These are phyloP conservation scores for Avena insularis DNA, from an alignment of 176 grass and related monocot species.

Conservation along the genomic window DNA sequence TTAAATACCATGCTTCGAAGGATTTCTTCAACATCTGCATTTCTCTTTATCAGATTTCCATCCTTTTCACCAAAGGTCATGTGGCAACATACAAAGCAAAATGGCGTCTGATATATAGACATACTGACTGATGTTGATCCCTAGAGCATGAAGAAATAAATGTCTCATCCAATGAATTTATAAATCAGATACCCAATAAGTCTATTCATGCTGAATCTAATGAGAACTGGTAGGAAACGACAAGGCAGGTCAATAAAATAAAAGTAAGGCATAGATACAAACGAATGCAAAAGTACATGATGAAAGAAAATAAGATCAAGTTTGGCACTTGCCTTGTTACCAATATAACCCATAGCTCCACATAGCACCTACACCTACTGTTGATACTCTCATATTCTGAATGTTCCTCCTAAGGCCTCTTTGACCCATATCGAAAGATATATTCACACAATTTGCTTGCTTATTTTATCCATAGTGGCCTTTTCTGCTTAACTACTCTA, in stretches of 20 bases:
- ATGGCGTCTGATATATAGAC: slow-evolving; percentile 85
- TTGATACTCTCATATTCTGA: slow-evolving; percentile 89
- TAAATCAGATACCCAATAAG: no score
- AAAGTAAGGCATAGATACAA: slow-evolving; percentile 4
- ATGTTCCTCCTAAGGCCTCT: slow-evolving; percentile 77
- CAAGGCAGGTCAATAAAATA: not conserved
- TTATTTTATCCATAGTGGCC: slow-evolving; percentile 65
- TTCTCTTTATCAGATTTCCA: slow-evolving; percentile 70
- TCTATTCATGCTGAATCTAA: not conserved
- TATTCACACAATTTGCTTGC: slow-evolving; percentile 95
- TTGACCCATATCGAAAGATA: slow-evolving; percentile 81
- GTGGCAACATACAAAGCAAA: slow-evolving; percentile 92
- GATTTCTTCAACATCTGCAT: slow-evolving; percentile 88
- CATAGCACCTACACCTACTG: slow-evolving; percentile 83
- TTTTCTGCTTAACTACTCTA: slow-evolving; percentile 48
- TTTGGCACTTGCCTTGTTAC: slow-evolving; percentile 75
- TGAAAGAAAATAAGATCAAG: slow-evolving; percentile 21
- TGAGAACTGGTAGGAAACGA: not conserved
- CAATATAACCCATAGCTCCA: slow-evolving; percentile 63
- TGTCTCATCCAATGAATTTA: not conserved
- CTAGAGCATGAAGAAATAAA: slow-evolving; percentile 56
- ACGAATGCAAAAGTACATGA: not conserved
- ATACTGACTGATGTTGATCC: slow-evolving; percentile 95
- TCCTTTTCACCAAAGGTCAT: slow-evolving; percentile 83
- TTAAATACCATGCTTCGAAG: slow-evolving; percentile 71